These are phyloP conservation scores for Populus tomentosa DNA, from an alignment of 441 rosid genomes.

Conservation along the genomic window DNA sequence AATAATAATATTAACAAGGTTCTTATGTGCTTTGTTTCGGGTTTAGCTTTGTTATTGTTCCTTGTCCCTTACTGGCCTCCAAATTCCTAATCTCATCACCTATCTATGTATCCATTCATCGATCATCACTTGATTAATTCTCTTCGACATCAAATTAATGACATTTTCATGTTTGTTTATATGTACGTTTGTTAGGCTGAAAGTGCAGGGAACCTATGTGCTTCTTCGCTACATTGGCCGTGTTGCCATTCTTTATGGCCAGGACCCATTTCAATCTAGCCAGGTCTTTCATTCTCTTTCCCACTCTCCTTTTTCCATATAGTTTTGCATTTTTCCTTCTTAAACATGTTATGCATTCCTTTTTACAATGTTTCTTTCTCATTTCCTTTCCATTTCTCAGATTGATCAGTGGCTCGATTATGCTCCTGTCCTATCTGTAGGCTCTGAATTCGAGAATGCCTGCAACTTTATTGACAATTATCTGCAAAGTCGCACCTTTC, in stretches of 20 bases:
- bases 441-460: constrained; percentile 80
- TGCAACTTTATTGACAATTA: constrained; percentile 51
- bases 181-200: constrained; percentile 27
- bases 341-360: neutral
- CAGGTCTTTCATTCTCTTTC: constrained; percentile 33
- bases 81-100: no score
- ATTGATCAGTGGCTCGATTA: constrained; percentile 87
- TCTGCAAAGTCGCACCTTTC: constrained; percentile 48
- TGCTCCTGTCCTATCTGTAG: constrained; percentile 55
- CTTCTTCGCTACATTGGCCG: constrained; percentile 70
- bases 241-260: constrained; percentile 48
- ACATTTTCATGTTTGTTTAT: neutral
- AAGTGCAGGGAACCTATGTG: constrained; percentile 49
- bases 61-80: no score
- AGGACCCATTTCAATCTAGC: constrained; percentile 43
- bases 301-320: neutral
- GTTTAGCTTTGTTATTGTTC: neutral
- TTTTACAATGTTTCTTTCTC: neutral
- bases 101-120: no score
- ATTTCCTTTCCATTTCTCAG: constrained; percentile 26
- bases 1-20: no score
- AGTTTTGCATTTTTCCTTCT: neutral
- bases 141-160: neutral
- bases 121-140: no score
- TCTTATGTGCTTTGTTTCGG: no score